Conservation (phyloP, 306 rosid genomes). For the Quillaja saponaria region DNA sequence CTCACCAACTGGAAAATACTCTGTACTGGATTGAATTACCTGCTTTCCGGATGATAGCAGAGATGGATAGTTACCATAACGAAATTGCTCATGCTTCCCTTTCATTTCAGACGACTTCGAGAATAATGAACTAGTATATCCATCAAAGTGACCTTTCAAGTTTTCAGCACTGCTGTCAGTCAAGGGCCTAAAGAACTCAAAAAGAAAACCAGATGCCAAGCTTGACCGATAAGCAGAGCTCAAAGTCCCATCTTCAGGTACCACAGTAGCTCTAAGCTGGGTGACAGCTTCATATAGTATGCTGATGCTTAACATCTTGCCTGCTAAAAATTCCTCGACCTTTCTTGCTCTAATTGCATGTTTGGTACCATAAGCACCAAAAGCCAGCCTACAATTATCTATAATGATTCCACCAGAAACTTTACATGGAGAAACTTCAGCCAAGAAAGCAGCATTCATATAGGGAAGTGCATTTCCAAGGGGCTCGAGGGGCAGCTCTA, state of each 20-base stretch:
- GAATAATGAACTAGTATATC: slow-evolving; percentile 16
- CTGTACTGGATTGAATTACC: slow-evolving; percentile 45
- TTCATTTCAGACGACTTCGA: slow-evolving; percentile 22
- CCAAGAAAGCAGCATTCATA: slow-evolving; percentile 59
- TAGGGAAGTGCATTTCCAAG: slow-evolving; percentile 54
- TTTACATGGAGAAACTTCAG: slow-evolving; percentile 41
- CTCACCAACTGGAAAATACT: slow-evolving; percentile 70
- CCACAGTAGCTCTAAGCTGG: slow-evolving; percentile 40
- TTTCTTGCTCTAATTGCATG: slow-evolving; percentile 60
- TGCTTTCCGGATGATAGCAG: slow-evolving; percentile 70
- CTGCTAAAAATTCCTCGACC: slow-evolving; percentile 47
- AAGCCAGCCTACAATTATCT: slow-evolving; percentile 49
- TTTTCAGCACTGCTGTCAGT: slow-evolving; percentile 34
- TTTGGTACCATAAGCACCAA: slow-evolving; percentile 63
- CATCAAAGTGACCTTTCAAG: slow-evolving; percentile 27
- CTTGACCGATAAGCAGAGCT: slow-evolving; percentile 65
- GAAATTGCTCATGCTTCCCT: slow-evolving; percentile 28
- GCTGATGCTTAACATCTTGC: slow-evolving; percentile 37
- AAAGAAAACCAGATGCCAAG: slow-evolving; percentile 77
- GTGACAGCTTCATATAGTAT: slow-evolving; percentile 48
- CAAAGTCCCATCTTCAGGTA: slow-evolving; percentile 57
- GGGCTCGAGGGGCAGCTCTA: slow-evolving; percentile 55
- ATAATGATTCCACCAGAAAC: slow-evolving; percentile 32
- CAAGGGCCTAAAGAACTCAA: slow-evolving; percentile 66
- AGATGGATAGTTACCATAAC: slow-evolving; percentile 24